Evolutionary conservation across 2,329 filamentous ascomycete genomes (phyloP), one percentile per base, ranked within the genome.

Genomic region (Clarireedia sp.): DNA sequence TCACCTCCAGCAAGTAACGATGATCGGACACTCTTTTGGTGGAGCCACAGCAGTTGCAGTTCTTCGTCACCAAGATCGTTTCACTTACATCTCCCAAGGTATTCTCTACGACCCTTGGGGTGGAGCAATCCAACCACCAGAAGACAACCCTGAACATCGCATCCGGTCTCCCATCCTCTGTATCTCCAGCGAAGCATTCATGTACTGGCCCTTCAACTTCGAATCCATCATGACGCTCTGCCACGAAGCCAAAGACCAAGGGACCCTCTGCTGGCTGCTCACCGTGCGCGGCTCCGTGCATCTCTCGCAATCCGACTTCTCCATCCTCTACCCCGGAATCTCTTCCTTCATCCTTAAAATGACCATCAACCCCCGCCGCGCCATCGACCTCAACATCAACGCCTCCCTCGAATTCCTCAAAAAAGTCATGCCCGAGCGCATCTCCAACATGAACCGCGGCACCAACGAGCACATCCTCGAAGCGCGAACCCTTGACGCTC

Each of bases 71-170:
- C 68, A 72, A 24, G 73, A 80, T 21, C 72, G 75, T 10, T 82
- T 85, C 57, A 62, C 71, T 8, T 84, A 79, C 68, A 71, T 86
- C 21, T 74, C 78, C 3, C 82, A 85, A 63, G 83, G 81, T 2
- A 80, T 87, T 55, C 77, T 86, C 24, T 81, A 86, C 56, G 83
- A 87, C 60, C 78, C 82, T 7, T 87, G 83, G 83, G 83, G 76
- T 3, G 69, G 72, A 62, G 79, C 68, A 64, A 79, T 64, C 64
- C 59, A 63, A 45, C 78, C 62, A 62, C 75, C 60, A 61, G 70
- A 62, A 60, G 73, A 77, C 29, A 71, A 74, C 17, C 69, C 72
- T 1, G 63, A 72, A 3, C 71, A 78, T 55, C 72, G 73, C 16
- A 68, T 77, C 5, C 70, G 72, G 38, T 74, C 77, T 12, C 83